These are phyloP conservation scores for Licmophora abbreviata DNA, from an alignment of 108 stramenopile species.

Conservation along the genomic window DNA sequence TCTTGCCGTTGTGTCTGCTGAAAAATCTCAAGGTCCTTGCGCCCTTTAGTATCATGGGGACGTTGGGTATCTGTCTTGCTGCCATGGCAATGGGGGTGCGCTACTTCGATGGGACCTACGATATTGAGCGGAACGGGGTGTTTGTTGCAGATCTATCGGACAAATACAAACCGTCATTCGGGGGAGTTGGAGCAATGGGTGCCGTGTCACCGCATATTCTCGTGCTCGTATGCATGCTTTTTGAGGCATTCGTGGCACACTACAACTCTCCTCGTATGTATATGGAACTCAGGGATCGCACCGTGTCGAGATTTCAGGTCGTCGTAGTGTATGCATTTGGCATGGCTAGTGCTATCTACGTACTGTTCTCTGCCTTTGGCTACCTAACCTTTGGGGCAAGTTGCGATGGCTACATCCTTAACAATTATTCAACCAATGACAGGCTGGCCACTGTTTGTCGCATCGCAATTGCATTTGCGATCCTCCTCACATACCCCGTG, in stretches of 20 bases:
- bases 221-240: conserved; percentile 49
- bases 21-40: conserved; percentile 60
- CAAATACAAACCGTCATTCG: conserved; percentile 2
- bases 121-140: conserved; percentile 17
- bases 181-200: background rate
- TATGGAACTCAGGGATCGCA: conserved; percentile 70
- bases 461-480: conserved; percentile 54
- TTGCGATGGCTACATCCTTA: conserved; percentile 65
- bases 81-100: conserved; percentile 40
- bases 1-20: conserved; percentile 80
- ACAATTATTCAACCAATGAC: conserved; percentile 78
- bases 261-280: conserved; percentile 85
- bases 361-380: conserved; percentile 53
- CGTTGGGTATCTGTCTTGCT: conserved; percentile 40
- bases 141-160: conserved; percentile 4
- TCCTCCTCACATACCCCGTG: conserved; percentile 80
- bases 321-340: conserved; percentile 54
- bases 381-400: conserved; percentile 74
- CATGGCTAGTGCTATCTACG: conserved; percentile 34
- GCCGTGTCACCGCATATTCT: background rate
- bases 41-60: conserved; percentile 57
- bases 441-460: conserved; percentile 64
- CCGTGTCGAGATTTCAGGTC: conserved; percentile 36
- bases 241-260: conserved; percentile 53
- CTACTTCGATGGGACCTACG: conserved; percentile 62